Base-by-base conservation (phyloP, 1,139 yeast species). In the Protomyces gravidus region DNA sequence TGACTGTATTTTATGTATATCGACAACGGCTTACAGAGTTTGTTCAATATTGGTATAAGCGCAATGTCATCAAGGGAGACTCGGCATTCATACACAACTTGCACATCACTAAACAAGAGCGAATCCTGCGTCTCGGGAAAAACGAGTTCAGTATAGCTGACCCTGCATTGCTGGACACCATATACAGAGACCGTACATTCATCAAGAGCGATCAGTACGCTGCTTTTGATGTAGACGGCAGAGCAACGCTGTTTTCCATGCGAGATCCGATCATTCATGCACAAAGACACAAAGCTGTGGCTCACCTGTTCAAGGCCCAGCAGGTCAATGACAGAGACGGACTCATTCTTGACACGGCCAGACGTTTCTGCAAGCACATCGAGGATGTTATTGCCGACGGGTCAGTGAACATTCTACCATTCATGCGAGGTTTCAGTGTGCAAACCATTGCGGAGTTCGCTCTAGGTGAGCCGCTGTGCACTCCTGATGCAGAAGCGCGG, bases 181-280 rank as follows among this genome's bases (percentile, higher is more conserved):
- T 53, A 2, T 53, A 53, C 21, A 45, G 46, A n/a, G 58, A 53
- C 51, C 47, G 33, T 32, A 3, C 26, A 27, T 53, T 53, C 21
- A 27, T 53, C 36, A 53, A 53, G 51, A 45, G 51, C 5, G 47
- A 45, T n/a, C 51, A 53, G 47, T 53, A 53, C 27, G 58, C 58
- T n/a, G 58, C 47, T 7, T 53, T 53, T 27, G 58, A 53, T 19
- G 46, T 53, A 13, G 39, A 53, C 15, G 58, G 58, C 9, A 26
- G 46, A 23, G 33, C 50, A 5, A 32, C 58, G 17, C 47, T 53
- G n/a, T 53, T 53, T 25, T 45, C 51, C 23, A 53, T 53, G 58
- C 45, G 58, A 7, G 58, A 53, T 36, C 58, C 58, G 15, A 39
- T 33, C 6, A 51, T 32, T 26, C 58, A 53, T 36, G 36, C 36